Evolutionary conservation across 805 yeast genomes (phyloP).

Genomic region (Danielia oregonensis): DNA sequence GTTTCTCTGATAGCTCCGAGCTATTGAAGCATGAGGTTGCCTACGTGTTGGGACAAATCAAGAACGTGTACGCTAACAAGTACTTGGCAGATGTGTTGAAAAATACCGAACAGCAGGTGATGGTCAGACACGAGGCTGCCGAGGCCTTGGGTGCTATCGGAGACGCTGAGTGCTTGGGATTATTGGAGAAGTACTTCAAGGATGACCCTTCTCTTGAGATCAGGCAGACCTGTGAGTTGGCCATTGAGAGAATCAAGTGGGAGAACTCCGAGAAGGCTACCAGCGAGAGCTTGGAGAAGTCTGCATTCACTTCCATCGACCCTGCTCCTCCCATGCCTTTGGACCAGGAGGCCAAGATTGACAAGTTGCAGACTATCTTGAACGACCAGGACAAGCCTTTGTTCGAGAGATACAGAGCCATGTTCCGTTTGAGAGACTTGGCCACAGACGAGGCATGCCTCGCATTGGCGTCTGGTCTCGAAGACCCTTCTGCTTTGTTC

Average conservation of each 20-base stretch:
- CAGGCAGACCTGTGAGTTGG: conserved; percentile 96
- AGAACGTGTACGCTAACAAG: conserved; percentile 75
- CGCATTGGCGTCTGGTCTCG: conserved; percentile 87
- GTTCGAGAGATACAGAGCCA: conserved; percentile 94
- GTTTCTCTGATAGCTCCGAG: conserved; percentile 80
- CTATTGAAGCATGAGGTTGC: conserved; percentile 96
- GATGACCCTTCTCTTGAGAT: conserved; percentile 85
- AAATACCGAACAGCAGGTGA: conserved; percentile 69
- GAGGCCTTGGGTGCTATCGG: conserved; percentile 98
- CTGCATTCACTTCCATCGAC: conserved; percentile 83
- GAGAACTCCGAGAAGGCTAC: conserved; percentile 65
- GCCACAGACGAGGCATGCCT: conserved; percentile 90
- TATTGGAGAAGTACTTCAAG: conserved; percentile 58
- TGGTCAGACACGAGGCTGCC: conserved; percentile 99
- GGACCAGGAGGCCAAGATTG: conserved; percentile 50
- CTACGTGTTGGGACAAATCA: conserved; percentile 93
- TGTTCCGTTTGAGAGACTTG: conserved; percentile 95
- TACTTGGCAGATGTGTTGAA: conserved; percentile 67
- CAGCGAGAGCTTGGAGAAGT: conserved; percentile 67
- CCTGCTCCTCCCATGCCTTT: conserved; percentile 98
- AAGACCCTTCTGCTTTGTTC: conserved; percentile 88
- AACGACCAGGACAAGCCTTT: conserved; percentile 76
- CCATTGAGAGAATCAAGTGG: conserved; percentile 93
- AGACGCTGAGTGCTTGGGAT: conserved; percentile 63
- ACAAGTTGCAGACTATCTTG: conserved; percentile 60